These are phyloP conservation scores for Cryptococcus amylolentus DNA, from an alignment of 1,284 basidiomycete species.

Conservation along the genomic window DNA sequence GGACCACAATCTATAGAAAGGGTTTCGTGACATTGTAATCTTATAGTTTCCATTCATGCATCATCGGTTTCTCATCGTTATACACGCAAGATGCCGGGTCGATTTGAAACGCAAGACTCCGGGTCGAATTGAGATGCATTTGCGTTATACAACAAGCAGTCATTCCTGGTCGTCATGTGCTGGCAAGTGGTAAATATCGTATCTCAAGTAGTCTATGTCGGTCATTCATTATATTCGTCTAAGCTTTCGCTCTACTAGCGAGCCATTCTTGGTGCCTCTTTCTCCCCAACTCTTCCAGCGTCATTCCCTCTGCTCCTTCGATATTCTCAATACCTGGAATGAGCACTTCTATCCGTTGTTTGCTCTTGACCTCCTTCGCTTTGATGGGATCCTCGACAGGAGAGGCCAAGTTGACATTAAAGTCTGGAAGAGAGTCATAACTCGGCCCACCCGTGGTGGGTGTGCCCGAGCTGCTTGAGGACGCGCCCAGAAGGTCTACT, in stretches of 20 bases:
- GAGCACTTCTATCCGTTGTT: background rate
- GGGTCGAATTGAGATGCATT: no score
- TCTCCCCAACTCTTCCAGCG: slow-evolving; percentile 39
- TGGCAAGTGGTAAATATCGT: no score
- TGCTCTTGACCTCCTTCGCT: background rate
- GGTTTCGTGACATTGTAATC: no score
- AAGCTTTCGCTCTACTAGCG: slow-evolving; percentile 7
- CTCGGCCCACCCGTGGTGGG: background rate
- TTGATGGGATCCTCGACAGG: background rate
- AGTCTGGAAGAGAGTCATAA: background rate
- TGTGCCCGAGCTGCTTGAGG: background rate
- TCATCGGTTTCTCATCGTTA: no score
- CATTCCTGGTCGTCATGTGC: no score
- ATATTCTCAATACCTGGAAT: slow-evolving; percentile 11
- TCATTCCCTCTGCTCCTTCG: slow-evolving; percentile 24
- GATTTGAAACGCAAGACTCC: no score
- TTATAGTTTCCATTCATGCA: no score
- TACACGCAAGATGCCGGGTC: no score
- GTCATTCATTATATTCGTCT: no score
- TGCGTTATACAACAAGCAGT: no score
- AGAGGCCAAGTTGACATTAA: background rate
- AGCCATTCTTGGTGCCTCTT: slow-evolving; percentile 40
- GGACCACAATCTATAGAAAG: no score
- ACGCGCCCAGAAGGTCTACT: slow-evolving; percentile 3
- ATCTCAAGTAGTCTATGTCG: no score